Evolutionary conservation across 2,329 filamentous ascomycete genomes (phyloP), one percentile per base, ranked within the genome.

Genomic region (Alternaria sp.): DNA sequence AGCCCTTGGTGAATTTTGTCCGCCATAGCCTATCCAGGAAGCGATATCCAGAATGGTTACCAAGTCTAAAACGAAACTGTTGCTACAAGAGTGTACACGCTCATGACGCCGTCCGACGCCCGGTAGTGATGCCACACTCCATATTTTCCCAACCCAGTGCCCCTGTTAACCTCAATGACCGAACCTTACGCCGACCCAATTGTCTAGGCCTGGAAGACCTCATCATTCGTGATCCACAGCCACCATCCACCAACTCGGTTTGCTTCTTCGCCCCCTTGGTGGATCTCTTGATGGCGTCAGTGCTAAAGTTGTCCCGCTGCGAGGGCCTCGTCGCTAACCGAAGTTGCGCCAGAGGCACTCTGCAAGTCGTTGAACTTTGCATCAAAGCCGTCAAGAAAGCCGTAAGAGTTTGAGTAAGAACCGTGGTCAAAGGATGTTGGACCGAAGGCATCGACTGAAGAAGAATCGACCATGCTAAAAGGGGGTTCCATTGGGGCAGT

Each of bases 281-380:
- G 69, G 68, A 69, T 71, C 68, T 64, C 66, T 61, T 68, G 69
- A 75, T 67, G 59, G 60, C 55, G 47, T 71, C 69, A 67, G 65
- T 68, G 71, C 73, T 77, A 77, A 71, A 74, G 65, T 54, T 59
- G 57, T 70, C 79, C 74, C 78, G 78, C 80, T 81, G 80, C 78
- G 79, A 80, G 79, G 80, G 76, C 78, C 80, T 77, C 81, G 82
- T 84, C 82, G 82, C 82, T 80, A 82, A 80, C 78, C 75, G 75
- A 77, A 74, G 82, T 75, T 79, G 79, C 82, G 82, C 82, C 80
- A 80, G 77, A 80, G 80, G 79, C 79, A 79, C 80, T 80, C 77
- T 81, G 79, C 79, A 80, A 76, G 74, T 80, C 78, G 74, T 77
- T 79, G 78, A 75, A 72, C 73, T 79, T 79, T 75, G 76, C 77